Conservation (phyloP, 2,329 filamentous ascomycete species). For the Paecilomyces variotii region DNA sequence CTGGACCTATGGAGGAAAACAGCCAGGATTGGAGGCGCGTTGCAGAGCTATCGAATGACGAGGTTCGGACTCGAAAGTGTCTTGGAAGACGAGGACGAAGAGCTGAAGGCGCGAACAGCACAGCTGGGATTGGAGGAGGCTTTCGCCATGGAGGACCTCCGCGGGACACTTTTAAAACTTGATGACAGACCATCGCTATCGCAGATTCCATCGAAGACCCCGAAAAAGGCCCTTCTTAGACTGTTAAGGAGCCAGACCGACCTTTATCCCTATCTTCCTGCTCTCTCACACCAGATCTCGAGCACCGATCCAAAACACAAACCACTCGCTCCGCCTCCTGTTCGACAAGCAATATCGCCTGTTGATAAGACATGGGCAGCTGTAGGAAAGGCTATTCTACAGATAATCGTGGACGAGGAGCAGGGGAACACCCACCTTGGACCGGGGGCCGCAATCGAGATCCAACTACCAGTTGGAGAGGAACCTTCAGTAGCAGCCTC, state of each 20-base stretch:
- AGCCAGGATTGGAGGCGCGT: constrained; percentile 48
- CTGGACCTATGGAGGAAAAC: constrained; percentile 57
- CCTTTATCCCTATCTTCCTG: constrained; percentile 42
- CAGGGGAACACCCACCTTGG: constrained; percentile 16
- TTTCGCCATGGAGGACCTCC: constrained; percentile 45
- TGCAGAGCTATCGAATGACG: constrained; percentile 51
- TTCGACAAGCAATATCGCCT: constrained; percentile 31
- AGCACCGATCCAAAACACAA: constrained; percentile 19
- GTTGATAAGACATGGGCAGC: constrained; percentile 37
- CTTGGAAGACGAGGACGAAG: constrained; percentile 53
- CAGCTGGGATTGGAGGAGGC: constrained; percentile 52
- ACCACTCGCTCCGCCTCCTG: constrained; percentile 29
- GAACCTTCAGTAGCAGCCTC: constrained; percentile 12
- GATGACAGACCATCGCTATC: constrained; percentile 49
- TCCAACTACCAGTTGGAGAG: constrained; percentile 31
- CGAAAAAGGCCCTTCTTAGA: constrained; percentile 45
- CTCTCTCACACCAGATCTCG: constrained; percentile 21
- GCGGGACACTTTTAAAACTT: constrained; percentile 41
- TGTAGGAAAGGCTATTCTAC: constrained; percentile 42
- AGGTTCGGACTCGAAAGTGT: constrained; percentile 58
- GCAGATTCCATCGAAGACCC: constrained; percentile 42
- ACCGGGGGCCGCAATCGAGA: constrained; percentile 33
- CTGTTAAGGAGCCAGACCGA: constrained; percentile 48
- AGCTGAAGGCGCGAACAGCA: constrained; percentile 44
- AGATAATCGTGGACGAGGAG: constrained; percentile 36